Percentiles rank a stretch among this genome's conserved stretches.
phyloP scores from a whole-genome alignment of 331 rosid genomes.

The Dryas integrifolia region DNA sequence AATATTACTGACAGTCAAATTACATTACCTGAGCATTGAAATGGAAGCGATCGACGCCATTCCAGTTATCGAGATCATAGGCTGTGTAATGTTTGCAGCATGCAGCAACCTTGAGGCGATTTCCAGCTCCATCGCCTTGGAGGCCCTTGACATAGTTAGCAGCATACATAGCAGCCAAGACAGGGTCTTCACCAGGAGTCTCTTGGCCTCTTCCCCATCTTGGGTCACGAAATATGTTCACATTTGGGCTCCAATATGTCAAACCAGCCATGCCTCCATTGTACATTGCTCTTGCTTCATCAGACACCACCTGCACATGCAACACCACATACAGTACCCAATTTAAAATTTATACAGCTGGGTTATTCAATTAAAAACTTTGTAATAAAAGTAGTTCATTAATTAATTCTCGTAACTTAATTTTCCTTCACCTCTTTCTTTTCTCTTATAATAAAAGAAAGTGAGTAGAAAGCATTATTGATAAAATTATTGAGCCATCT shows the following conservation, averaged over 20 bases:
- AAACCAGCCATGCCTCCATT: slow-evolving; percentile 82
- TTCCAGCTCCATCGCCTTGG: slow-evolving; percentile 62
- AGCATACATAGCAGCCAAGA: slow-evolving; percentile 63
- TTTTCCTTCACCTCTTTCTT: neutral
- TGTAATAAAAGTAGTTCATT: too few relatives aligned
- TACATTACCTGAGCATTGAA: slow-evolving; percentile 75
- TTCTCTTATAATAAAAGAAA: neutral
- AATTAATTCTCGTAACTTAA: neutral
- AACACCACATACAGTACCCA: too few relatives aligned
- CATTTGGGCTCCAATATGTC: slow-evolving; percentile 94
- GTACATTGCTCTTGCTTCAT: slow-evolving; percentile 97
- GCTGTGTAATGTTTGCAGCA: slow-evolving; percentile 95
- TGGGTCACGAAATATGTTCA: slow-evolving; percentile 87
- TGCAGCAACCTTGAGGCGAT: slow-evolving; percentile 87
- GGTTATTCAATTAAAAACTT: too few relatives aligned
- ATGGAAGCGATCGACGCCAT: slow-evolving; percentile 69
- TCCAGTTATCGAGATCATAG: slow-evolving; percentile 96
- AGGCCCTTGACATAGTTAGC: slow-evolving; percentile 74
- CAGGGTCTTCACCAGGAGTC: slow-evolving; percentile 94
- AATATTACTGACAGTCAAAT: neutral
- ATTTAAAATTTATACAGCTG: too few relatives aligned
- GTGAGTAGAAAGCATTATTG: too few relatives aligned
- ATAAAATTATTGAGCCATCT: too few relatives aligned
- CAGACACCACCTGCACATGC: slow-evolving; percentile 65
- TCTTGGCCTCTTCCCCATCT: slow-evolving; percentile 98